Percentiles rank a stretch among this genome's conserved stretches.
Conservation (phyloP, 352 stramenopile species). For the Globisporangium splendens region DNA sequence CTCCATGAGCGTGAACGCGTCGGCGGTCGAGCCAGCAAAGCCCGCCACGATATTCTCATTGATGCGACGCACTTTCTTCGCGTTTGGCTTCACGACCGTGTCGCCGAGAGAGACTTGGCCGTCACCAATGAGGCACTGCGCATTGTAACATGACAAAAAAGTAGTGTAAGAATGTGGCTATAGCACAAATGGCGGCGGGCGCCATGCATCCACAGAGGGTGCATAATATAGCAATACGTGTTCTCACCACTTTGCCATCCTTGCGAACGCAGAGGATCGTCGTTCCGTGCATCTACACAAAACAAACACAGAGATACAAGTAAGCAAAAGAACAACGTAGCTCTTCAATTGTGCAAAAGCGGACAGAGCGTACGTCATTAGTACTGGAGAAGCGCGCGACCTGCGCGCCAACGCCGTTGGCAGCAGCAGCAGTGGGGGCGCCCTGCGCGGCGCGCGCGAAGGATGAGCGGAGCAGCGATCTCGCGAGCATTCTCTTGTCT, state of each 20-base stretch:
- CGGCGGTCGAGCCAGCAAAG: slow-evolving; percentile 96
- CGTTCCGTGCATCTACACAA: slow-evolving; percentile 90
- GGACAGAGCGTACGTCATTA: slow-evolving; percentile 34
- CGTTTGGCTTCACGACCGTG: slow-evolving; percentile 97
- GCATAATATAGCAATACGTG: background rate
- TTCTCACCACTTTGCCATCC: slow-evolving; percentile 94
- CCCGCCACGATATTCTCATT: slow-evolving; percentile 94
- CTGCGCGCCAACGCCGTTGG: slow-evolving; percentile 17
- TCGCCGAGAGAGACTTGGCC: slow-evolving; percentile 96
- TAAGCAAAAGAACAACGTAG: background rate
- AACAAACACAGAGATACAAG: background rate
- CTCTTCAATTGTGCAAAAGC: background rate
- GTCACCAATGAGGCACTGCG: slow-evolving; percentile 94
- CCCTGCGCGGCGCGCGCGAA: slow-evolving; percentile 18
- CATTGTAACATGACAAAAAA: background rate
- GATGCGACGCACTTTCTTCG: slow-evolving; percentile 96
- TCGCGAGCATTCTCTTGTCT: slow-evolving; percentile 42
- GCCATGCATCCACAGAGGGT: too few relatives aligned
- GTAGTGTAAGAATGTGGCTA: background rate
- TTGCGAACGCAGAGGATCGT: slow-evolving; percentile 98
- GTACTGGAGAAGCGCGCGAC: slow-evolving; percentile 48
- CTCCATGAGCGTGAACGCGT: slow-evolving; percentile 98
- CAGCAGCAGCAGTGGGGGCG: slow-evolving; percentile 12
- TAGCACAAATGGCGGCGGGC: background rate
- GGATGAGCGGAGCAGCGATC: slow-evolving; percentile 50